phyloP scores from a whole-genome alignment of 2,329 filamentous ascomycete genomes.

The Penicillium sp. region DNA sequence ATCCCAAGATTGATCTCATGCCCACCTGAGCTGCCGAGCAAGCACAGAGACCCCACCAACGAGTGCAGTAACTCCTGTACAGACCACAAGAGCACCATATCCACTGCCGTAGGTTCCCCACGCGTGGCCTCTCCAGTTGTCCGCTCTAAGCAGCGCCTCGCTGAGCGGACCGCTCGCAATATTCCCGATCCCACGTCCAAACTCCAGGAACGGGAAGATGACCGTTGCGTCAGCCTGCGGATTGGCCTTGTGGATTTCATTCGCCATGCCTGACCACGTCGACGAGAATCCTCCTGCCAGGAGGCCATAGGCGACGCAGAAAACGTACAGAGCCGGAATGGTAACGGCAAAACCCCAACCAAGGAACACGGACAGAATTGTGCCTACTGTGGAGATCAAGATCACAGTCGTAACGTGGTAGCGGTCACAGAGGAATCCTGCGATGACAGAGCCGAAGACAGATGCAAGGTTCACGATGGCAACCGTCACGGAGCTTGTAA shows the following conservation, averaged over 20 bases:
- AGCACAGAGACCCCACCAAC: constrained; percentile 20
- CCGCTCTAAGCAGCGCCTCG: constrained; percentile 20
- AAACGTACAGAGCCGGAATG: constrained; percentile 19
- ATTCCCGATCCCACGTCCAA: constrained; percentile 24
- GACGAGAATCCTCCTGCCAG: constrained; percentile 24
- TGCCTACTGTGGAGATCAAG: constrained; percentile 23
- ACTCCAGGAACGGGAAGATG: constrained; percentile 27
- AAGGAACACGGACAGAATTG: constrained; percentile 22
- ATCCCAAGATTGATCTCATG: not conserved
- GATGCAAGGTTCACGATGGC: constrained; percentile 33
- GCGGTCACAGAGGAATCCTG: constrained; percentile 24
- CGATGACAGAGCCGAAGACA: constrained; percentile 42
- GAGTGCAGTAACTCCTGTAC: constrained; percentile 22
- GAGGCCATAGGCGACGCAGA: constrained; percentile 22
- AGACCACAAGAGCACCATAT: constrained; percentile 22
- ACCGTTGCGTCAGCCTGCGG: constrained; percentile 19
- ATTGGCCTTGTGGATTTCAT: constrained; percentile 19
- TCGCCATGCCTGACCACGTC: constrained; percentile 24
- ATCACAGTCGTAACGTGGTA: constrained; percentile 24
- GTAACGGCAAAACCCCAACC: constrained; percentile 21
- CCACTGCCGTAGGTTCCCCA: constrained; percentile 22
- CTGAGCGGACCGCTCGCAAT: constrained; percentile 23
- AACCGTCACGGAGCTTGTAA: constrained; percentile 27
- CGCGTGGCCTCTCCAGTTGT: constrained; percentile 13
- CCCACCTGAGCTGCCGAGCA: constrained; percentile 16